Base-by-base conservation (phyloP, 1,284 basidiomycete genomes). In the Rhodotorula sp. region DNA sequence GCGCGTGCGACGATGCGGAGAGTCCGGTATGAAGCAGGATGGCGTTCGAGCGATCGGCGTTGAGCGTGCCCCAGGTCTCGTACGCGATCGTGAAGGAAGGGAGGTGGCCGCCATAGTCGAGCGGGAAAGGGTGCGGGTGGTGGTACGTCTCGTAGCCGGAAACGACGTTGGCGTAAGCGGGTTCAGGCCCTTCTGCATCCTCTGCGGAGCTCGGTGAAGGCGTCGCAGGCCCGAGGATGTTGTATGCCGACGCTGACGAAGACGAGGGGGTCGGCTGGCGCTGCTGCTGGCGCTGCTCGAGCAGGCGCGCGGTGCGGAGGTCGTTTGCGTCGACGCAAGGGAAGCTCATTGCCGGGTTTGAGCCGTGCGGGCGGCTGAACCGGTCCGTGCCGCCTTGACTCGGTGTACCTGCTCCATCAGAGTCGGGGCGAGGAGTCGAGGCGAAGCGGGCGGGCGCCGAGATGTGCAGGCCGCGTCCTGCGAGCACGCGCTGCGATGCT, bases 1-100 rank as follows among this genome's bases (percentile, higher is more conserved):
- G 94, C 1, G 97, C 96, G 83, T 99, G 96, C 0, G 93, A 97
- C 3, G 92, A 95, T 0, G 96, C 96, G 3, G 91, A 94, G 4
- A 99, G 86, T 41, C 96, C 96, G 0, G 96, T 99, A 80, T 98
- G 96, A 5, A 99, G 86, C n/a, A 99, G 88, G 65, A 99, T 95
- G 63, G 88, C 95, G 80, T 99, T 99, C 81, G 92, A 90, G 55
- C 85, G 87, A 13, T 84, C 80, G 0, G 88, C 85, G 46, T 92
- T 92, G 67, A 99, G 88, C 2, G 86, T 87, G 3, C 96, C 96
- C 97, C 97, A 99, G 0, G 96, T 94, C 83, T 99, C 96, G 85
- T 99, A 99, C 1, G 97, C 97, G 66, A 99, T 85, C 74, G 92
- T 87, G 78, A 93, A 92, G 23, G 87, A 83, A 0, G 91, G 89